Base-by-base conservation (phyloP, 1,139 yeast species). In the Hemisphaericaspora lyxosophila region DNA sequence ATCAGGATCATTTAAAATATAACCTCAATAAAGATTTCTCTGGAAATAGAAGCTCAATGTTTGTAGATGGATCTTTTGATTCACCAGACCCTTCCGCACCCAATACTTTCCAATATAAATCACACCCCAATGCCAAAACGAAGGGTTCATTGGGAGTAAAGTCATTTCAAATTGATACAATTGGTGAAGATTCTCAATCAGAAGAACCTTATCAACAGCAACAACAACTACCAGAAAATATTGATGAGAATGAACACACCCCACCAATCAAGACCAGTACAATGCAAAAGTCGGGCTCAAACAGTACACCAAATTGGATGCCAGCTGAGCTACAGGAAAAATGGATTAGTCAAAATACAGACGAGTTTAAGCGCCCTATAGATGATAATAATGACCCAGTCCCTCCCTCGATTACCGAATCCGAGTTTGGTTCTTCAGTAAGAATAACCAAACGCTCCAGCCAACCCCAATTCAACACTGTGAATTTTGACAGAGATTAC, bases 91-190 rank as follows among this genome's bases (percentile, higher is more conserved):
- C 50, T 8, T 67, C 74, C 3, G 65, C 68, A 15, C 76, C 77
- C 19, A 71, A 71, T 45, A 71, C 77, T 0, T 71, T 71, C 55
- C 63, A 69, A 40, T 62, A 70, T 47, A 71, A 70, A 44, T 64
- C 72, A 8, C 73, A 68, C 45, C 75, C 76, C 7, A 71, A 70
- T 47, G 77, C 77, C 18, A 62, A 54, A 40, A 64, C 76, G 0
- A 71, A 70, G 46, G 45, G 57, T 4, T 53, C 51, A 14, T 51
- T 67, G n/a, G 62, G 54, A 7, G 30, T 35, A 11, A 26, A 13
- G 16, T 26, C 22, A 16, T 37, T 16, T 22, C 45, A 29, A 15
- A 46, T 37, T 12, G 38, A 36, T 11, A 26, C 31, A 16, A 18
- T 12, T 18, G 18, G 13, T 18, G 31, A 28, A 18, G n/a, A n/a